Evolutionary conservation across 129 eudicot genomes (phyloP), one percentile per base, ranked within the genome.

Genomic region (Ambrosia trifida): DNA sequence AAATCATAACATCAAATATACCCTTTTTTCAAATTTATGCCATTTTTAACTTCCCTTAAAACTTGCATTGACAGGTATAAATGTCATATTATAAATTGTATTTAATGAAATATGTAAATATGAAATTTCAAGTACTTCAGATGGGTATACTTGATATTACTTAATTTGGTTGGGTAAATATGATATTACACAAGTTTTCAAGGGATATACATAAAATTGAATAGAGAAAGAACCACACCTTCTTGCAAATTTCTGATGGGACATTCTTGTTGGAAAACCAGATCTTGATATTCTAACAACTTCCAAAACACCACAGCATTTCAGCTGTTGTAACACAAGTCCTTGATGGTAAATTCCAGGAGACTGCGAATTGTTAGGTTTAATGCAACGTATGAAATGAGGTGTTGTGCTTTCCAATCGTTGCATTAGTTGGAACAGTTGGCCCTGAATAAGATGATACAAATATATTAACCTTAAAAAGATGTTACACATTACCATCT

Each of bases 271-370:
- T 70, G 98, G 98, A 74, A 85, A 94, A 14, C 98, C 96, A 66
- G 97, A 87, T 79, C 97, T 84, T 30, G 97, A 94, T 76, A 94
- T 94, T 66, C 98, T 80, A 69, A 94, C 98, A 64, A 89, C 97
- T 90, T 94, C 98, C 69, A 94, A 64, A 57, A 89, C 96, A 52
- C 98, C 98, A 86, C 97, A 94, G 70, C 97, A 94, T 78, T 92
- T 77, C 64, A 94, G 82, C 74, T 94, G 98, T 68, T 94, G 95
- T 78, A 89, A 43, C 12, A 89, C 93, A 43, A 94, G 86, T 47
- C 84, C 95, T 87, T 94, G 95, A 64, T 87, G 83, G 71, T 85
- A 94, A 36, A 65, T 85, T 57, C 97, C 96, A 72, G 99, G 91
- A 75, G 94, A 87, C 64, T 95, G 96, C 57, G 79, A 69, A 73